Conservation (phyloP, 495 filamentous ascomycete species). For the Aspergillus leporis region DNA sequence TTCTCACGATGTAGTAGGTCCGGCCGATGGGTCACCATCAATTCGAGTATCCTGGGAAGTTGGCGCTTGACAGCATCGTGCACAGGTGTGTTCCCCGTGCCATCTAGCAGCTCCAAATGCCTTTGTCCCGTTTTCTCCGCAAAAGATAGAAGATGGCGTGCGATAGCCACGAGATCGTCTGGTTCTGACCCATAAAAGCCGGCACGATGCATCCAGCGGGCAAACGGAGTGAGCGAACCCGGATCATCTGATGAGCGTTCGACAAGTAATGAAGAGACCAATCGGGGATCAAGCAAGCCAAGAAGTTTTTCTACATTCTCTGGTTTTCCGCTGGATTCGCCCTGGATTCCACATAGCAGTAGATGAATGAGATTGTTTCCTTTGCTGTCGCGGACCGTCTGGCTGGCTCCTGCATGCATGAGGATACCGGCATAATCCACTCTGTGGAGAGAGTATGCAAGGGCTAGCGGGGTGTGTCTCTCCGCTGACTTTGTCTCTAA, state of each 20-base stretch:
- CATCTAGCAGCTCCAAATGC: constrained; percentile 63
- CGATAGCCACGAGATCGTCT: constrained; percentile 6
- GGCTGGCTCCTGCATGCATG: constrained; percentile 64
- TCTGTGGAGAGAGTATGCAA: constrained; percentile 55
- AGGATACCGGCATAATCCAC: constrained; percentile 56
- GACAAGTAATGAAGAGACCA: constrained; percentile 43
- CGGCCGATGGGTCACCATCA: constrained; percentile 56
- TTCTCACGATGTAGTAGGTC: constrained; percentile 66
- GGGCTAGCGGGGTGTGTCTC: constrained; percentile 61
- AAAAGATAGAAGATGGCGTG: constrained; percentile 47
- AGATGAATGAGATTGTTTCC: constrained; percentile 64
- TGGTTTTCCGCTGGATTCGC: constrained; percentile 12
- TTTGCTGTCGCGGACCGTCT: constrained; percentile 50
- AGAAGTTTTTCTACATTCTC: constrained; percentile 45
- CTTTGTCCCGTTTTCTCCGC: constrained; percentile 45
- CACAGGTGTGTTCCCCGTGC: constrained; percentile 64
- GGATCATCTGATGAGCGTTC: constrained; percentile 44
- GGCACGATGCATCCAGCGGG: constrained; percentile 32
- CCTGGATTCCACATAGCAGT: constrained; percentile 32
- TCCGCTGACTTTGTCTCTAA: constrained; percentile 55
- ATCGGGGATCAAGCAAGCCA: constrained; percentile 50
- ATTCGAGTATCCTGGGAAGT: constrained; percentile 35
- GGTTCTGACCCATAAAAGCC: background rate
- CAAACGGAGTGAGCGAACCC: constrained; percentile 52
- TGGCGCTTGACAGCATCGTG: constrained; percentile 53